Percentiles rank a stretch among this genome's conserved stretches.
These are phyloP conservation scores for Aphanomyces invadans DNA, from an alignment of 352 stramenopile species.

Conservation along the genomic window DNA sequence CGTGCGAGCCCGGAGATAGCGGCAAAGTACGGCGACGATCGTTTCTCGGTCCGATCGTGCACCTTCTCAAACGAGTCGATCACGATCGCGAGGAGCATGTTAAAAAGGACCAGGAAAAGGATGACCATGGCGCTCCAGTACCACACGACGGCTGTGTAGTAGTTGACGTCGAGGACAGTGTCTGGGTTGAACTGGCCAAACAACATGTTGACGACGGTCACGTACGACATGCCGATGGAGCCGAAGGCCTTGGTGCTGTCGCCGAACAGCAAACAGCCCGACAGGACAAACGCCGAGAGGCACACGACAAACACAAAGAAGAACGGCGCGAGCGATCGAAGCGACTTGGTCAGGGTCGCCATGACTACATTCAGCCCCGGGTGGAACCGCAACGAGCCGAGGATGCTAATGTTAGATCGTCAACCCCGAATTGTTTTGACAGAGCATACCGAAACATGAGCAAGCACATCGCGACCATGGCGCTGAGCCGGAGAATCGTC, in stretches of 20 bases:
- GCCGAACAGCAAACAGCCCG: neutral
- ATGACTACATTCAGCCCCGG: conserved; percentile 5
- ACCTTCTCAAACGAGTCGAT: conserved; percentile 20
- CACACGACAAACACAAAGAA: conserved; percentile 9
- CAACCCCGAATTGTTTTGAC: too few relatives aligned
- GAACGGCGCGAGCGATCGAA: neutral
- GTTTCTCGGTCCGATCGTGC: neutral
- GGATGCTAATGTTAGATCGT: neutral
- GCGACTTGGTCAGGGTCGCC: conserved; percentile 1
- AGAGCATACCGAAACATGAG: conserved; percentile 9
- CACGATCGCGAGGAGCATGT: conserved; percentile 23
- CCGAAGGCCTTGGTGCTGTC: neutral
- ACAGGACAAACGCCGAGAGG: conserved; percentile 10
- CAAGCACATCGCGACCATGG: neutral
- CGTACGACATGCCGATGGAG: neutral
- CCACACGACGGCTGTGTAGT: conserved; percentile 2
- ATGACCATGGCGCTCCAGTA: conserved; percentile 5
- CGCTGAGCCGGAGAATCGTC: neutral
- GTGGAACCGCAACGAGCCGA: conserved; percentile 5
- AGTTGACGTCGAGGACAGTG: neutral
- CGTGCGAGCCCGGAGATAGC: neutral
- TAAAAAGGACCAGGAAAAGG: conserved; percentile 21
- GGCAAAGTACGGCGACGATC: neutral
- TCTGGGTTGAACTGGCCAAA: conserved; percentile 23
- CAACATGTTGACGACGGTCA: conserved; percentile 7